phyloP scores from a whole-genome alignment of 768 basidiomycete species.

The Leccinum subtestaceum region DNA sequence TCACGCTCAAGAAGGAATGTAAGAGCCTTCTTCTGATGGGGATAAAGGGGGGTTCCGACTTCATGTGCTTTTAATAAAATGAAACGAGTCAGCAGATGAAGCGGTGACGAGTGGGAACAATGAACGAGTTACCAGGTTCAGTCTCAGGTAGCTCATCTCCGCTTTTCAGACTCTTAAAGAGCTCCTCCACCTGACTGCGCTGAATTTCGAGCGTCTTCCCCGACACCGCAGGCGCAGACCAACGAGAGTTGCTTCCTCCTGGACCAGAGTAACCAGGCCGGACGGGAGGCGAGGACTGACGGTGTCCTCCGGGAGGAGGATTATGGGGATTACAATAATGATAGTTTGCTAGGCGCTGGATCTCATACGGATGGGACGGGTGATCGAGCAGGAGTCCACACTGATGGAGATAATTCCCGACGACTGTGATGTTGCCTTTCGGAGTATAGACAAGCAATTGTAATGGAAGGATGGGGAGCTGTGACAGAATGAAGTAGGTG shows the following conservation, averaged over 20 bases:
- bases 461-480: slow-evolving; percentile 82
- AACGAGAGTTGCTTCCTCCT: slow-evolving; percentile 42
- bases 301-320: slow-evolving; percentile 68
- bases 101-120: slow-evolving; percentile 11
- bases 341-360: slow-evolving; percentile 54
- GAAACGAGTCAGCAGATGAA: slow-evolving; percentile 16
- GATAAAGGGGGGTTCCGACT: slow-evolving; percentile 86
- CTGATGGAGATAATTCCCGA: slow-evolving; percentile 72
- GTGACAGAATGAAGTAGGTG: slow-evolving; percentile 15
- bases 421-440: slow-evolving; percentile 84
- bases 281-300: slow-evolving; percentile 38
- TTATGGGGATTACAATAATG: slow-evolving; percentile 90
- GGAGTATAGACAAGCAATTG: slow-evolving; percentile 91
- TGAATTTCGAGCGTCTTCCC: slow-evolving; percentile 89
- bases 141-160: slow-evolving; percentile 87
- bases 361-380: slow-evolving; percentile 67
- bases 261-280: slow-evolving; percentile 41
- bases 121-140: slow-evolving; percentile 65
- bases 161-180: slow-evolving; percentile 85
- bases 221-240: slow-evolving; percentile 54
- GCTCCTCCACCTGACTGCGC: slow-evolving; percentile 88
- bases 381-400: slow-evolving; percentile 75
- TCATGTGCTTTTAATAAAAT: slow-evolving; percentile 47
- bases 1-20: slow-evolving; percentile 92
- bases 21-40: slow-evolving; percentile 97